Evolutionary conservation across 2,329 filamentous ascomycete species (phyloP), one percentile per base, ranked within the genome.

Genomic region (Aspergillus carbonarius): DNA sequence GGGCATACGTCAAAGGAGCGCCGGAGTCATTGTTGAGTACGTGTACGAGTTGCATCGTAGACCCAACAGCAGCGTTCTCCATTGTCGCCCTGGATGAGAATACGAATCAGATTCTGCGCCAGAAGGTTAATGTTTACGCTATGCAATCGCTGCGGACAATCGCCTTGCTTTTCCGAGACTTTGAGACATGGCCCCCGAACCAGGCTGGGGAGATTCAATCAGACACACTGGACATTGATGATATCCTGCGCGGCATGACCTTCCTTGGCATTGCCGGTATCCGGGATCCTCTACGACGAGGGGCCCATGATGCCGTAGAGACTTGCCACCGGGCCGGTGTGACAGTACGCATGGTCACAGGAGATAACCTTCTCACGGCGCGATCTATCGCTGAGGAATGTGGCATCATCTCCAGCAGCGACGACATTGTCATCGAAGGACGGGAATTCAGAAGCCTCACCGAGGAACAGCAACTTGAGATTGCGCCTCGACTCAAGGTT

Each of bases 361-460:
- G 85, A 58, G 85, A 88, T 70, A 88, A 88, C 65, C 77, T 87
- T 58, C 72, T 84, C 15, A 90, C 87, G n/a, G 87, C 85, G 1
- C 82, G 81, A 56, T 87, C 87, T 13, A 89, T 90, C 60, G 87
- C 87, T 1, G 80, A 77, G 10, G 85, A 90, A 62, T 89, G 87
- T 58, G 87, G 87, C 44, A 88, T 89, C 69, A 79, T 78, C 4
- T 57, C 53, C 3, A 67, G 65, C 13, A 58, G 66, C 23, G 80
- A 81, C 25, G 85, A 80, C 13, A 72, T 84, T 61, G 81, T 83
- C 42, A 85, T 88, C 83, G 84, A 87, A 69, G 85, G 85, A 0
- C 82, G 83, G 9, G 78, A 75, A n/a, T 87, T 87, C 70, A 79
- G 84, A 54, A 78, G 79, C 51, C 76, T 86, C n/a, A 77, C 73